A percentile compares a stretch with the other conserved stretches of the same genome.
phyloP scores from a whole-genome alignment of 495 filamentous ascomycete species.

The Trichoderma asperelloides region DNA sequence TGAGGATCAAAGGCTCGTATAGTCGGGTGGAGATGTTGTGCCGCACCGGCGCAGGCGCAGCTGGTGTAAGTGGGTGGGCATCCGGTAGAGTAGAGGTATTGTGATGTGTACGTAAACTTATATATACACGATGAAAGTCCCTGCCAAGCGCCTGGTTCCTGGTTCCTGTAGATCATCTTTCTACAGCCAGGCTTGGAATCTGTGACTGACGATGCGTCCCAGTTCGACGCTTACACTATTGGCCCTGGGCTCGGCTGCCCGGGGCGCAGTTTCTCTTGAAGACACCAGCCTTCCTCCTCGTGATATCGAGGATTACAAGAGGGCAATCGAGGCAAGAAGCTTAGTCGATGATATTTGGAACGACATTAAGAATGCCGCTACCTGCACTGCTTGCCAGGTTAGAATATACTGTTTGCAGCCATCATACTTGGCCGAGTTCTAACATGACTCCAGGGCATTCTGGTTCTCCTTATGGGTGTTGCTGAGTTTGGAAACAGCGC shows the following conservation, averaged over 20 bases:
- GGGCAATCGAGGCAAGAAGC: constrained; percentile 1
- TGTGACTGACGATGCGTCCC: not conserved
- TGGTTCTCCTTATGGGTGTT: constrained; percentile 37
- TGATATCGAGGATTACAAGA: not conserved
- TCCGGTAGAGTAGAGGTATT: not conserved
- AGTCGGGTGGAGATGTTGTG: not conserved
- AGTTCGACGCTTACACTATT: not conserved
- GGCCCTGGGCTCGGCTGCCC: not conserved
- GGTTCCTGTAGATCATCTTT: not conserved
- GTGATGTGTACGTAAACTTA: not conserved
- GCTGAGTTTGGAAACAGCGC: constrained; percentile 34
- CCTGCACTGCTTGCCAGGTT: constrained; percentile 41
- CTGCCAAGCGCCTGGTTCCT: not conserved
- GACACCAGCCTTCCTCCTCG: not conserved
- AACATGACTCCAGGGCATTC: constrained; percentile 24
- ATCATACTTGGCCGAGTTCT: not conserved
- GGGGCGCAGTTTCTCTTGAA: not conserved
- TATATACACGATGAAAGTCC: not conserved
- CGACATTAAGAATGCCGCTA: constrained; percentile 35
- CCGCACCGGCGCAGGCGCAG: not conserved
- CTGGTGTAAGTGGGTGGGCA: not conserved
- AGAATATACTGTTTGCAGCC: constrained; percentile 9
- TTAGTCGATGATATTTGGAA: constrained; percentile 21
- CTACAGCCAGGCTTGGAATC: not conserved
- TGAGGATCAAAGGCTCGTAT: not conserved